Evolutionary conservation across 1,139 yeast species (phyloP), one percentile per base, ranked within the genome.

Genomic region (Lodderomyces elongisporus): DNA sequence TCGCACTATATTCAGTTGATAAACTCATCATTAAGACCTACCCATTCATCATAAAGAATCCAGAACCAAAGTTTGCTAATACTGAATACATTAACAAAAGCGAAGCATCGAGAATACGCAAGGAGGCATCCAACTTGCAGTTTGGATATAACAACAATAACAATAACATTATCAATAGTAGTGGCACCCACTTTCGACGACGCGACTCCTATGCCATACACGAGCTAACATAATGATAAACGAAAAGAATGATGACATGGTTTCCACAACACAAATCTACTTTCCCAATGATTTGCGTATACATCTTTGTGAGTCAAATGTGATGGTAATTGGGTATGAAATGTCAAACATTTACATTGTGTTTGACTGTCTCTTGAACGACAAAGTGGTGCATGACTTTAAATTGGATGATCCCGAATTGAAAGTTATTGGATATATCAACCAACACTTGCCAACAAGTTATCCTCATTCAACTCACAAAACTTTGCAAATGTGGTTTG

Each of bases 131-230:
- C n/a, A n/a, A n/a, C 5, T 23, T 23, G 12, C 7, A 6, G n/a
- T 12, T 6, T 7, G 13, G 13, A 23, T 9, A 20, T 20, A 20
- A 20, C 10, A 20, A 20, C n/a, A 20, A 20, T 9, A 20, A 20
- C n/a, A n/a, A n/a, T 20, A n/a, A n/a, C n/a, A n/a, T n/a, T n/a
- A n/a, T n/a, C n/a, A n/a, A n/a, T n/a, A n/a, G 66, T 45, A 64
- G 57, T 42, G 66, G 71, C 40, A 60, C 70, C 2, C 73, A 64
- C 41, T 66, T 61, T 41, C 48, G 66, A 24, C 46, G 74, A 35
- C 47, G 74, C 36, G 74, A 67, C 44, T 66, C 72, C 35, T 59
- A 64, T 37, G 47, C 61, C 3, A 13, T 24, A 50, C 47, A 38
- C 35, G 43, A 54, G 17, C n/a, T 18, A 18, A 15, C 14, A 15